Base-by-base conservation (phyloP, 352 stramenopile species). In the Peronospora destructor region DNA sequence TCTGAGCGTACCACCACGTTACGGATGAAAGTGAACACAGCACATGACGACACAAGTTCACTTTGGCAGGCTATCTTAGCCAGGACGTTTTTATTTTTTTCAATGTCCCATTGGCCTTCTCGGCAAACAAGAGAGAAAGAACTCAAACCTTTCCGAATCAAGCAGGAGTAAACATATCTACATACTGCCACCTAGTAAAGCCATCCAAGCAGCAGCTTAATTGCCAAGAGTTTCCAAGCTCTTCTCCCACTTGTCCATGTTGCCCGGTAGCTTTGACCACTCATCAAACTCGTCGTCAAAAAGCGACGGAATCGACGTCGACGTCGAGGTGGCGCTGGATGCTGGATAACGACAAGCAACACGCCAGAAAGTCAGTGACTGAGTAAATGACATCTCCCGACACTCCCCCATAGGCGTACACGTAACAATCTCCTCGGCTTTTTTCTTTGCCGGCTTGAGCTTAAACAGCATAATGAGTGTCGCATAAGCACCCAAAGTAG, bases 221-320 rank as follows among this genome's bases (percentile, higher is more conserved):
- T 85, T 83, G 53, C 77, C 81, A 59, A 89, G 60, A 45, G 73
- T 89, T 64, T 93, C 78, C 35, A 93, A 72, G 63, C 78, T 91
- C 73, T 90, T 80, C 72, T 93, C 83, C 83, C 83, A 93, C 60
- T 84, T 83, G 55, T 82, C 77, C 21, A 89, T 53, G 68, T 93
- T 93, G 64, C 80, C 83, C 30, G 83, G 71, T 41, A 87, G 49
- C 75, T 91, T 83, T 30, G 80, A 89, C 83, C 83, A 93, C 66
- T 80, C 70, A 37, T 90, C 83, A 60, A 90, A 93, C 57, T 85
- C 81, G 25, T 93, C 83, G 47, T 87, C 79, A 48, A 90, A 81
- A 37, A 93, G 64, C 62, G 83, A 93, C 14, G 80, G 80, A 41
- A 93, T 85, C 45, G 71, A 67, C 38, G 74, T 75, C 33, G 73